Base-by-base conservation (phyloP, 2,329 filamentous ascomycete genomes). In the Leptodontidium sp. region DNA sequence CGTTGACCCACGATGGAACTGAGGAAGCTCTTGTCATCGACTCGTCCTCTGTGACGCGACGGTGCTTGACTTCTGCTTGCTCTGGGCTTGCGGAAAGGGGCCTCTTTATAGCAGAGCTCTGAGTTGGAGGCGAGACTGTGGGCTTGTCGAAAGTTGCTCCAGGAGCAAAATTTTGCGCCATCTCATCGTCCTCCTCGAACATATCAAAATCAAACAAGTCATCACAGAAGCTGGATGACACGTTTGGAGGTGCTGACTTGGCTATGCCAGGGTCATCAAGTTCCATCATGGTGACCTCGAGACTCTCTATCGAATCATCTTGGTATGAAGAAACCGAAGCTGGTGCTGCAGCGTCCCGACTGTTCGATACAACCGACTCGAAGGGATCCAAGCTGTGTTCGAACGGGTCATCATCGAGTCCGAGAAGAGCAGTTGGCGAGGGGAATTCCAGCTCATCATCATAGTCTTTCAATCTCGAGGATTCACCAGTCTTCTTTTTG, bases 371-470 rank as follows among this genome's bases (percentile, higher is more conserved):
- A 59, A 4, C 1, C 2, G 14, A 12, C 15, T 15, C 38, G 21
- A 26, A 24, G 5, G 17, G 15, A 40, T 43, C 53, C 32, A 43
- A 53, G 35, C 11, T 45, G 21, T 17, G 6, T 29, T 68, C 24
- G 35, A 65, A 67, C 26, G 49, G 52, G 61, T 68, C 66, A 14
- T 55, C 49, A 38, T 64, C 59, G 8, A 15, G 12, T 38, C 49
- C 11, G 17, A 81, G 45, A 14, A 81, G 68, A 14, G 68, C 63
- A 29, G 78, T 78, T 32, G 79, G 77, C 7, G 80, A 80, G 32
- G 81, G 80, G 32, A 84, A 71, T 11, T 78, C 77, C 14, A 80
- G 79, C 59, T 79, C 81, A 5, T 72, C 66, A 17, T 74, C 73
- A 14, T 55, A 68, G 58, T 50, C 58, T 14, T 40, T 17, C 11